Conservation (phyloP, 1,284 basidiomycete species). For the Austropuccinia psidii region DNA sequence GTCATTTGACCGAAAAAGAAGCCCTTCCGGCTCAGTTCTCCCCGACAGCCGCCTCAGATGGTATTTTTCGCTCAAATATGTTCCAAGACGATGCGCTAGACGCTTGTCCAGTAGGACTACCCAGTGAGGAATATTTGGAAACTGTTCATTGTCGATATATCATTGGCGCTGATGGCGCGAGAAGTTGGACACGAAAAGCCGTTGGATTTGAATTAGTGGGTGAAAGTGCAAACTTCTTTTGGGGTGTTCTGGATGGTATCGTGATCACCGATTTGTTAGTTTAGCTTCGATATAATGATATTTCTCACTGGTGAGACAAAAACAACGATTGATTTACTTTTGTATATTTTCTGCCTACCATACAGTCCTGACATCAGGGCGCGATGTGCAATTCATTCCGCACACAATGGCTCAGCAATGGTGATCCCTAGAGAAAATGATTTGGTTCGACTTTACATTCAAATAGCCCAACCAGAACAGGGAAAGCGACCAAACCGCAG, state of each 20-base stretch:
- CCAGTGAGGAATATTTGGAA: conserved; percentile 17
- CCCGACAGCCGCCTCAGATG: conserved; percentile 22
- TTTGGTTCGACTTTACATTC: conserved; percentile 65
- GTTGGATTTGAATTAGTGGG: conserved; percentile 67
- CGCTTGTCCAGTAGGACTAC: conserved; percentile 21
- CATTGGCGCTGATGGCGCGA: conserved; percentile 61
- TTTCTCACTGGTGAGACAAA: background rate
- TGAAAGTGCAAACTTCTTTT: conserved; percentile 48
- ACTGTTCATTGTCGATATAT: conserved; percentile 50
- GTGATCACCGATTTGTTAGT: conserved; percentile 36
- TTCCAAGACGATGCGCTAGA: conserved; percentile 36
- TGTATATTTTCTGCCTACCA: background rate
- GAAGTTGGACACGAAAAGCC: conserved; percentile 68
- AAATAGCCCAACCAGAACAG: conserved; percentile 53
- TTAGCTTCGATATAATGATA: background rate
- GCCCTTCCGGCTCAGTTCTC: conserved; percentile 41
- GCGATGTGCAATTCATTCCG: conserved; percentile 59
- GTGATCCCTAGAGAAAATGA: conserved; percentile 63
- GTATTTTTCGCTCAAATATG: conserved; percentile 36
- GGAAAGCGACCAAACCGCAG: conserved; percentile 53
- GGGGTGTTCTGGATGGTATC: conserved; percentile 36
- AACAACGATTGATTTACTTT: conserved; percentile 28
- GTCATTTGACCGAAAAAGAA: conserved; percentile 45
- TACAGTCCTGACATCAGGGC: conserved; percentile 64
- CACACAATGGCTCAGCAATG: conserved; percentile 58